Evolutionary conservation across 257 asterid species (phyloP), one percentile per base, ranked within the genome.

Genomic region (Salvia hispanica): DNA sequence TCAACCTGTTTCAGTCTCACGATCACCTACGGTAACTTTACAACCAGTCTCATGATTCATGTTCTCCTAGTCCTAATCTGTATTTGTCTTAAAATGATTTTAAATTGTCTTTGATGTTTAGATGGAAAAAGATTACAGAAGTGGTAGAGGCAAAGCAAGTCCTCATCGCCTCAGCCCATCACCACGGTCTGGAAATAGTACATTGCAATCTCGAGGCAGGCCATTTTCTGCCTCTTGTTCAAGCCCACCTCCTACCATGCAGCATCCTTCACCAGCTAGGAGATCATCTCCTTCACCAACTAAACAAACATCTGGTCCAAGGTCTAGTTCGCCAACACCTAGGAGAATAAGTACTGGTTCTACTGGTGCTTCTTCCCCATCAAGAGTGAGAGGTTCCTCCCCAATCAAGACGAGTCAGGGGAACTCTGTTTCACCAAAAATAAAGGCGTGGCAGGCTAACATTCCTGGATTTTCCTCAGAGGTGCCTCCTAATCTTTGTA

Each of bases 401-500:
- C 97, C 97, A 8, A 72, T 90, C 34, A 90, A 85, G 86, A 57
- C 87, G 45, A 79, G 82, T 69, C 74, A 87, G 62, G 96, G 95
- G 14, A 88, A 80, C 83, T 88, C 98, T 5, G 68, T 92, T 68
- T 93, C 97, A 37, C 97, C 99, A 56, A 93, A 88, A 75, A 79
- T 77, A 61, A 76, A 75, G 67, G 87, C 88, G 43, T 90, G 97
- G 96, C 96, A 90, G 72, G 72, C 88, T 43, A 88, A 84, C 72
- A 80, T 88, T 73, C 94, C 92, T 9, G 97, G 95, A 25, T 91
- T 94, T 80, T 82, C 96, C 13, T 80, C 64, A 8, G 98, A 91
- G 79, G 95, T 80, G 56, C 99, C 99, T 42, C 96, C 98, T 56
- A 91, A 91, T 81, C 96, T 93, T 58, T 92, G 99, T 47, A 90